phyloP scores from a whole-genome alignment of 257 asterid genomes.

The Henckelia pumila region DNA sequence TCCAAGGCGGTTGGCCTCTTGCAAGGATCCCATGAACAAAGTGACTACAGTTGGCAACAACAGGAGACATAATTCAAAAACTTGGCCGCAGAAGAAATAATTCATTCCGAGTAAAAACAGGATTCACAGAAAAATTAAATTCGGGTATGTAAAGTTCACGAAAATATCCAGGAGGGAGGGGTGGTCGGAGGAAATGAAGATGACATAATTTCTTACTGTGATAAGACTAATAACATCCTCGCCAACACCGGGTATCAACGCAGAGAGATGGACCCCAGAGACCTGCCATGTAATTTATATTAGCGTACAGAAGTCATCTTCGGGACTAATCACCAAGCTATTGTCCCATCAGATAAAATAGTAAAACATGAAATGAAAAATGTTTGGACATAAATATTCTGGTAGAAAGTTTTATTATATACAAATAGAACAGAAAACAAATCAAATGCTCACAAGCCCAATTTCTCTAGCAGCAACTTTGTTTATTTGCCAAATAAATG shows the following conservation, averaged over 20 bases:
- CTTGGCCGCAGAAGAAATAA: not conserved
- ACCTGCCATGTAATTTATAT: conserved; percentile 36
- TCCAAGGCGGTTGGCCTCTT: conserved; percentile 84
- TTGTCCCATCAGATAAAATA: conserved; percentile 10
- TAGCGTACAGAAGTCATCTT: not conserved
- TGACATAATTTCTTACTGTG: conserved; percentile 44
- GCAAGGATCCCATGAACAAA: conserved; percentile 92
- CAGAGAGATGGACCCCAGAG: conserved; percentile 57
- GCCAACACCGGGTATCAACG: conserved; percentile 61
- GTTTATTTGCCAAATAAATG: not conserved
- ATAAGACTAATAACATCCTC: conserved; percentile 61
- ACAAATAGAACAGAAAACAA: not conserved
- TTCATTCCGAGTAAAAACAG: not conserved
- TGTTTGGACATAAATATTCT: not conserved
- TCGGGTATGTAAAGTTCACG: not conserved
- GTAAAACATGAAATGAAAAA: not conserved
- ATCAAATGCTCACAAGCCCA: not conserved
- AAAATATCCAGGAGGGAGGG: not conserved
- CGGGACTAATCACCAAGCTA: not conserved
- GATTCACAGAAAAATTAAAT: not conserved
- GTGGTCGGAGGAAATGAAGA: not conserved
- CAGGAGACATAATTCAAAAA: conserved; percentile 19
- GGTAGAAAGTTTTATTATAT: not conserved
- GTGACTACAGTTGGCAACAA: conserved; percentile 50
- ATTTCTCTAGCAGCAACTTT: not conserved